phyloP scores from a whole-genome alignment of 306 rosid species.

The Coriaria nepalensis region DNA sequence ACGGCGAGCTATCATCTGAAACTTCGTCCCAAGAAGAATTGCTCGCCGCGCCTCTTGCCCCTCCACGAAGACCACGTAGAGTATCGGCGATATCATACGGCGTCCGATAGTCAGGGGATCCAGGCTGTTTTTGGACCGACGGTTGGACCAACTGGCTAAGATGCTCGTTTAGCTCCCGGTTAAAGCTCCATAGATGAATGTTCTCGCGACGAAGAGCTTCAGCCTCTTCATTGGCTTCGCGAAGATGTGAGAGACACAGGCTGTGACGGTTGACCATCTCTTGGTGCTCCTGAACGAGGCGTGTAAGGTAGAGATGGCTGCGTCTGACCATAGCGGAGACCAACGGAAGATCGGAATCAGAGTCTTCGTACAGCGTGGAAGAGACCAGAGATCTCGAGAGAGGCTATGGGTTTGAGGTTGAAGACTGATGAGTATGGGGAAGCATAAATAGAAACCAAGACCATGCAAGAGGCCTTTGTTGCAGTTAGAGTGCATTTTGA shows the following conservation, averaged over 20 bases:
- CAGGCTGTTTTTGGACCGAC: constrained; percentile 24
- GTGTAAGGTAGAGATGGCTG: constrained; percentile 26
- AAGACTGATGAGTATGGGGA: too few relatives aligned
- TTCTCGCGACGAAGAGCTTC: constrained; percentile 64
- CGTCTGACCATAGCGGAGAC: constrained; percentile 8
- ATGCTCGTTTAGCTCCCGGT: constrained; percentile 59
- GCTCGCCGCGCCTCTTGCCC: constrained; percentile 8
- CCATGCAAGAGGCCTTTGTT: constrained; percentile 15
- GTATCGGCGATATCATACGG: constrained; percentile 15
- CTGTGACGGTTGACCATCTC: constrained; percentile 82
- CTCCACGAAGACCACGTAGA: constrained; percentile 6
- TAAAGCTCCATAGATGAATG: constrained; percentile 44
- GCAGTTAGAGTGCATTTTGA: constrained; percentile 46
- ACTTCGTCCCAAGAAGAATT: constrained; percentile 17
- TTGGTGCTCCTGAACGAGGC: constrained; percentile 58
- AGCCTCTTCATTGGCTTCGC: constrained; percentile 49
- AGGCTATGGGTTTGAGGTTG: too few relatives aligned
- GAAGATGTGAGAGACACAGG: constrained; percentile 60
- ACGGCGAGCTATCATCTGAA: constrained; percentile 50
- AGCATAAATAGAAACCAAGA: not conserved
- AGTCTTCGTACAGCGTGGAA: constrained; percentile 15
- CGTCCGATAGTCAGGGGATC: constrained; percentile 9
- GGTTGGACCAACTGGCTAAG: constrained; percentile 48
- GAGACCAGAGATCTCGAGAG: not conserved
- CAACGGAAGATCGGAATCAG: constrained; percentile 5